Evolutionary conservation across 108 stramenopile genomes (phyloP).

Genomic region (Fragilariopsis cylindrus): DNA sequence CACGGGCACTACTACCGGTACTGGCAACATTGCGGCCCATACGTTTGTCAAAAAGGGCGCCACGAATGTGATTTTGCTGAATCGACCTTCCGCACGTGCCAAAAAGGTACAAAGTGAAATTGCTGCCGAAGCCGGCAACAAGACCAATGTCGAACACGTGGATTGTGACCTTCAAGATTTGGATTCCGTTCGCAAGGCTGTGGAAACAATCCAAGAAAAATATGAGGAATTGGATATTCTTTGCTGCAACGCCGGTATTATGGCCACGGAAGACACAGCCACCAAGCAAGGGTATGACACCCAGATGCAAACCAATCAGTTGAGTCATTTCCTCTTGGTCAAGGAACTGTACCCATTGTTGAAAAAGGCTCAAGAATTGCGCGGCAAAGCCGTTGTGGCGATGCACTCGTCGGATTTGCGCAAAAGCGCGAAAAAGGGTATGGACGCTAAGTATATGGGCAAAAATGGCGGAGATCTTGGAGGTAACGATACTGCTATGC

Average conservation of each 20-base stretch:
- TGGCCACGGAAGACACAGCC: constrained; percentile 37
- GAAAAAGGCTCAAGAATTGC: background rate
- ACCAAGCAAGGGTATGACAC: constrained; percentile 60
- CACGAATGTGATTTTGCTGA: constrained; percentile 17
- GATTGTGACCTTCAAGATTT: constrained; percentile 46
- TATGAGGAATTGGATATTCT: constrained; percentile 29
- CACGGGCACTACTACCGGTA: background rate
- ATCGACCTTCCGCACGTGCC: constrained; percentile 16
- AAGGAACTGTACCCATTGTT: constrained; percentile 40
- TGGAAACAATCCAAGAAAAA: constrained; percentile 29
- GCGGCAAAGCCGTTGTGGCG: constrained; percentile 50
- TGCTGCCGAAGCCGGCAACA: constrained; percentile 2
- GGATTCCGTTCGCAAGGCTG: constrained; percentile 34
- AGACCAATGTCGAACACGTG: constrained; percentile 23
- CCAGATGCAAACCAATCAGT: constrained; percentile 53
- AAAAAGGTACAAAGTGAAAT: background rate
- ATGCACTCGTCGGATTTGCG: constrained; percentile 37
- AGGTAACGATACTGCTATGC: constrained; percentile 15
- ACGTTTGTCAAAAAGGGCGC: constrained; percentile 19
- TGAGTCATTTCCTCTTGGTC: constrained; percentile 58
- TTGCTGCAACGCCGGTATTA: constrained; percentile 57
- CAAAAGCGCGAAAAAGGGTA: constrained; percentile 14
- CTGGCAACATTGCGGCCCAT: constrained; percentile 23
- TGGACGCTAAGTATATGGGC: constrained; percentile 47
- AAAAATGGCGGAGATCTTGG: constrained; percentile 44